These are phyloP conservation scores for Cryptomeria japonica DNA, from an alignment of 75 land plant species.

Conservation along the genomic window DNA sequence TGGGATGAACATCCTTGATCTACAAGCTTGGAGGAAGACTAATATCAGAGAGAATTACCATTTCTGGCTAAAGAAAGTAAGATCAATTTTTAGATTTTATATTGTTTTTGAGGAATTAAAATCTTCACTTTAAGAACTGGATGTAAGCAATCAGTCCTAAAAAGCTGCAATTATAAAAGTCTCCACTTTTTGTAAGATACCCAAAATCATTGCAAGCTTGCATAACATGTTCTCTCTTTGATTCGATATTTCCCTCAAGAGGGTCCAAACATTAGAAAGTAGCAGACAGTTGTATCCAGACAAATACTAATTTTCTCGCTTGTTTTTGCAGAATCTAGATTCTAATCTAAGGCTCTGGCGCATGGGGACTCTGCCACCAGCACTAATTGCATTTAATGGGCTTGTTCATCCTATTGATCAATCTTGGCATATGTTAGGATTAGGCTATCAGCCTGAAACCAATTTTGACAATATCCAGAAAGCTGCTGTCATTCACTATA, in stretches of 20 bases:
- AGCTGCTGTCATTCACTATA: constrained; percentile 80
- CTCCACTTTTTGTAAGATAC: not conserved
- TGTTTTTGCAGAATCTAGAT: constrained; percentile 51
- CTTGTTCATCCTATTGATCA: constrained; percentile 67
- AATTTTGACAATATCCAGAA: constrained; percentile 24
- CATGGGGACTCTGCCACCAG: constrained; percentile 77
- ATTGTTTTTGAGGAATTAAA: constrained; percentile 5
- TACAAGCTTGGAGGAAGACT: constrained; percentile 79
- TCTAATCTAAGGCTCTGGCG: constrained; percentile 77
- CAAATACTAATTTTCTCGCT: not conserved
- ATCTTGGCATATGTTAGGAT: constrained; percentile 73
- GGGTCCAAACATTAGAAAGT: not conserved
- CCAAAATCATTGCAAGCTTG: not conserved
- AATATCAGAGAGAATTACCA: constrained; percentile 69
- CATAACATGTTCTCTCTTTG: not conserved
- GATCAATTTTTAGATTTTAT: not conserved
- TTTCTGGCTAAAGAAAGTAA: constrained; percentile 65
- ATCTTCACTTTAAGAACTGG: not conserved
- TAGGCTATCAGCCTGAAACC: constrained; percentile 58
- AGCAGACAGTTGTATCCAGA: not conserved
- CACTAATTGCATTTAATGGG: constrained; percentile 72
- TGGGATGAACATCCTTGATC: constrained; percentile 87
- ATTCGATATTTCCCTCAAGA: too few relatives aligned
- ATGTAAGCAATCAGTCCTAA: not conserved
- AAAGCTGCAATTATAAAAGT: not conserved